Conservation (phyloP, 768 basidiomycete genomes). For the Dioszegia hungarica region DNA sequence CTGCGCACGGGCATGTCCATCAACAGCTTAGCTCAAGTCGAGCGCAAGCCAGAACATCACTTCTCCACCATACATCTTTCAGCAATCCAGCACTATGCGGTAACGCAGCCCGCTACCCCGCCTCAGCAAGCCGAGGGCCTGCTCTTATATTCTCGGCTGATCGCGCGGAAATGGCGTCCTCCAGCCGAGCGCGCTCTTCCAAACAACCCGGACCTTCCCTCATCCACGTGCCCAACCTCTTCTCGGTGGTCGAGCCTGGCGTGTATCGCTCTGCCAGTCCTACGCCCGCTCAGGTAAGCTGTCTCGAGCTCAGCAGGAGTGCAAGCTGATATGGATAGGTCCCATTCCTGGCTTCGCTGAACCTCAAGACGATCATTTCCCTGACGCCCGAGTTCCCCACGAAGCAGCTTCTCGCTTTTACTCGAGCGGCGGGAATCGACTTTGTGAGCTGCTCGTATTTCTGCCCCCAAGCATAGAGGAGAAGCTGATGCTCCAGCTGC, state of each 20-base stretch:
- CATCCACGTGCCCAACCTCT: slow-evolving; percentile 36
- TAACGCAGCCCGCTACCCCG: too few species aligned
- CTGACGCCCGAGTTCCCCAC: slow-evolving; percentile 45
- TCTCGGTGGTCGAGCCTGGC: slow-evolving; percentile 42
- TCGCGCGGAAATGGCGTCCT: not conserved
- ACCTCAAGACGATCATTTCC: slow-evolving; percentile 39
- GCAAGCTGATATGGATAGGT: slow-evolving; percentile 19
- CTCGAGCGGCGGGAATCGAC: slow-evolving; percentile 20
- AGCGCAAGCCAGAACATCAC: too few species aligned
- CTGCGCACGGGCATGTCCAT: too few species aligned
- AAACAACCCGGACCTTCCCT: slow-evolving; percentile 26
- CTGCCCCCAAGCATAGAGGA: not conserved
- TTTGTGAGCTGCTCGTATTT: slow-evolving; percentile 46
- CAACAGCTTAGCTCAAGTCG: too few species aligned
- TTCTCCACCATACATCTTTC: too few species aligned
- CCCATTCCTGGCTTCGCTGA: slow-evolving; percentile 33
- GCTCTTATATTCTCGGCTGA: not conserved
- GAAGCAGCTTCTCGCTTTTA: slow-evolving; percentile 29
- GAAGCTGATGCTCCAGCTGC: slow-evolving; percentile 21
- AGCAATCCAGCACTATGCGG: too few species aligned
- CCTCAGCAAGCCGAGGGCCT: too few species aligned
- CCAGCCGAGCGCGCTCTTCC: slow-evolving; percentile 40
- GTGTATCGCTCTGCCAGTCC: slow-evolving; percentile 41
- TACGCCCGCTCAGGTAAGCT: slow-evolving; percentile 35
- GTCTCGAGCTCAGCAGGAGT: not conserved